Conservation (phyloP, 768 basidiomycete genomes). For the Russula virescens region DNA sequence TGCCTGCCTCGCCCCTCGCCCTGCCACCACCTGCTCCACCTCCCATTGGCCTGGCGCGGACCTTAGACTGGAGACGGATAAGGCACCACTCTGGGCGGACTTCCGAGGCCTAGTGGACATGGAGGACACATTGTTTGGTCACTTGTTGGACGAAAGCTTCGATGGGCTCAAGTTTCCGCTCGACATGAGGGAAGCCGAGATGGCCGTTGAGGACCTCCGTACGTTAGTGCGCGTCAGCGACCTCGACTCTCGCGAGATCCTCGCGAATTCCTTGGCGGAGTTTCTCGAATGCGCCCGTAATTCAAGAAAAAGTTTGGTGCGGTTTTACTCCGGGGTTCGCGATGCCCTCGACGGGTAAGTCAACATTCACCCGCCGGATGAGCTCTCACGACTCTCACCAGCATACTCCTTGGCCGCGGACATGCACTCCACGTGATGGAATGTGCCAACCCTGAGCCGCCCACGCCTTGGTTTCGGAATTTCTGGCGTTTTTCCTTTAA, state of each 20-base stretch:
- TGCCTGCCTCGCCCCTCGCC: neutral
- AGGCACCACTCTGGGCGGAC: slow-evolving; percentile 1
- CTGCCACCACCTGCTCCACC: neutral
- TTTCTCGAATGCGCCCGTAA: neutral
- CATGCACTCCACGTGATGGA: slow-evolving; percentile 2
- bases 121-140: neutral
- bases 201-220: slow-evolving; percentile 1
- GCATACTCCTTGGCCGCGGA: neutral
- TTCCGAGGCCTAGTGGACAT: neutral
- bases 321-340: neutral
- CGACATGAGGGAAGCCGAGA: neutral
- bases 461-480: neutral
- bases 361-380: slow-evolving; percentile 48
- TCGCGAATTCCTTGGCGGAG: slow-evolving; percentile 9
- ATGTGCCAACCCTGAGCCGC: neutral
- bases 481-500: neutral
- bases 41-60: neutral
- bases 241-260: neutral
- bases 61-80: neutral
- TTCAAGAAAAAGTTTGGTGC: slow-evolving; percentile 2
- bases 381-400: neutral
- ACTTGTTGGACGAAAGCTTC: neutral
- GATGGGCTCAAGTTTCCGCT: neutral
- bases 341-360: slow-evolving; percentile 26
- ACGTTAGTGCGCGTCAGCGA: neutral